Evolutionary conservation across 1,284 basidiomycete genomes (phyloP).

Genomic region (Austroboletus niveus): DNA sequence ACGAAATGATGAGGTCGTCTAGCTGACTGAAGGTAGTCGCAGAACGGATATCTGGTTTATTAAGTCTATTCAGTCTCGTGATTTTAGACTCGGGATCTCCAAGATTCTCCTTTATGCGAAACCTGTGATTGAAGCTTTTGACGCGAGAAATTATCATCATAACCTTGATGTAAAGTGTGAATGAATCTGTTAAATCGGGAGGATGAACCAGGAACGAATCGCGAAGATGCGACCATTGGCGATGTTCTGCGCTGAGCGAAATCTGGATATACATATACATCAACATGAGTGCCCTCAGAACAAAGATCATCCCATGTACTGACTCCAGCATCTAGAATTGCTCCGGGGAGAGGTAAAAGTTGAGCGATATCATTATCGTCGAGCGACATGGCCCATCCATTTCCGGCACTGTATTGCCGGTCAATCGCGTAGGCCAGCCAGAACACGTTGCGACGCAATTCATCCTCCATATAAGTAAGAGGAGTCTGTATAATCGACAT

Average conservation of each 20-base stretch:
- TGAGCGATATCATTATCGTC: conserved; percentile 73
- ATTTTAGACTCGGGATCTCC: conserved; percentile 41
- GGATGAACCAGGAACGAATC: conserved; percentile 59
- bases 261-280: conserved; percentile 36
- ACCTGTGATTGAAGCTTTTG: conserved; percentile 71
- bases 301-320: conserved; percentile 23
- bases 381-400: conserved; percentile 68
- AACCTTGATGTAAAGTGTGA: conserved; percentile 73
- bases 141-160: conserved; percentile 64
- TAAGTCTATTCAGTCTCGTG: conserved; percentile 12
- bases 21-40: conserved; percentile 65
- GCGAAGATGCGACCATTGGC: conserved; percentile 67
- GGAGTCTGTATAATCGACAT: conserved; percentile 59
- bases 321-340: conserved; percentile 61
- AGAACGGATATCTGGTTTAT: conserved; percentile 51
- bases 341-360: conserved; percentile 60
- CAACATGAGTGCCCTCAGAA: conserved; percentile 8
- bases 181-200: conserved; percentile 66
- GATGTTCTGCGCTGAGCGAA: conserved; percentile 50
- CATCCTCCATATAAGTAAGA: conserved; percentile 62
- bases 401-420: conserved; percentile 61
- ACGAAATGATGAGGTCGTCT: conserved; percentile 55
- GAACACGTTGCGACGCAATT: conserved; percentile 67
- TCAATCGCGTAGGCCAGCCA: conserved; percentile 72
- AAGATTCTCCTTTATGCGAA: conserved; percentile 54